Base-by-base conservation (phyloP, 306 rosid genomes). In the Adenanthera pavonina region DNA sequence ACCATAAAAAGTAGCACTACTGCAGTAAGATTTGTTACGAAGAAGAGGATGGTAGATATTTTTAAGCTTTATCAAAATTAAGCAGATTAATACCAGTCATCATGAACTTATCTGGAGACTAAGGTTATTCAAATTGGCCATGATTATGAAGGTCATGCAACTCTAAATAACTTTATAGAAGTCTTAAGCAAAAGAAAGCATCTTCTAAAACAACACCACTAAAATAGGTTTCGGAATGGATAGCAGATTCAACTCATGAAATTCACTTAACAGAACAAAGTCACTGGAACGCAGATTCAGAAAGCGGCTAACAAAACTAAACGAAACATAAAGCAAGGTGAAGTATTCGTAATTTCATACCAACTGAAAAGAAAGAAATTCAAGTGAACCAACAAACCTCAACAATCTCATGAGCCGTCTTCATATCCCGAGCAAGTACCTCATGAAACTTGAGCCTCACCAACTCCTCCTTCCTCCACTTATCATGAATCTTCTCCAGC, bases 361-460 rank as follows among this genome's bases (percentile, higher is more conserved):
- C 14, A 46, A 56, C 46, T 30, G 12, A 6, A 60, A 36, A 36
- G 33, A 6, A 64, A 52, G 52, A 25, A 44, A 84, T 75, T 34
- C 80, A 69, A 59, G 74, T 35, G 71, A 61, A 36, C 14, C 12
- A 75, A 81, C 89, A 38, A 77, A 91, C 98, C 98, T 93, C 93
- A 13, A 95, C 97, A 49, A 93, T 92, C 78, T 88, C 90, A 52
- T 90, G 98, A 20, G 94, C 99, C 2, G 94, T 86, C 87, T 92
- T 96, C 97, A 93, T 96, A 79, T 95, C 94, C 19, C 85, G 86
- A 0, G 97, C 94, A 51, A 96, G 96, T 15, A 79, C 85, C 81
- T 96, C 97, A 73, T 96, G 94, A 80, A 96, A 96, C 86, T 96
- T 96, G 77, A 96, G 99, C 87, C 91, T 86, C 7, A 91, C 98